These are phyloP conservation scores for Sporopachydermia cereana DNA, from an alignment of 1,139 yeast species.

Conservation along the genomic window DNA sequence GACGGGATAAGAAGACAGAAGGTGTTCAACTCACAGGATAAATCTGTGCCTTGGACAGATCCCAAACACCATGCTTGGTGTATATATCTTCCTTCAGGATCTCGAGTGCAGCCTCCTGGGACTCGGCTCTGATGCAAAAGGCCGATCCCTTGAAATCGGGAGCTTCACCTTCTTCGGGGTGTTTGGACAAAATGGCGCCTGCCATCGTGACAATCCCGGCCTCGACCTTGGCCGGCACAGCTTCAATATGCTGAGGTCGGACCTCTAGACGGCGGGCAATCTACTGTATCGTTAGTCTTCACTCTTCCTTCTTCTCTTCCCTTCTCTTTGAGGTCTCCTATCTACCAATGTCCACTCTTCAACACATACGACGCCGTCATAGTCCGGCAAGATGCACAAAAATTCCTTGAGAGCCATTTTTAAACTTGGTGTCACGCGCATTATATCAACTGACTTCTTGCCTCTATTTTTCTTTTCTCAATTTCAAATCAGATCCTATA, in stretches of 20 bases:
- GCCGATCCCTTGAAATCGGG: conserved; percentile 53
- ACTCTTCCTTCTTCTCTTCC: too few relatives aligned
- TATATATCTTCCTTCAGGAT: conserved; percentile 45
- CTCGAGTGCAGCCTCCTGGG: conserved; percentile 47
- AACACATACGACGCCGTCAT: conserved; percentile 4
- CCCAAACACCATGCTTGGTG: conserved; percentile 10
- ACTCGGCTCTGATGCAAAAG: conserved; percentile 44
- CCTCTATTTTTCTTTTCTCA: too few relatives aligned
- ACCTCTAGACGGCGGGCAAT: conserved; percentile 17
- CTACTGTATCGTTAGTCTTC: too few relatives aligned
- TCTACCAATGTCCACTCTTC: too few relatives aligned
- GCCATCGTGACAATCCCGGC: conserved; percentile 43
- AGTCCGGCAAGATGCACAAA: conserved; percentile 2
- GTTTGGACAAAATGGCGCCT: conserved; percentile 45
- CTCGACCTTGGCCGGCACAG: conserved; percentile 38
- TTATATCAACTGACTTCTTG: too few relatives aligned
- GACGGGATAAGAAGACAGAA: too few relatives aligned
- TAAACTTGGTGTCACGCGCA: background rate
- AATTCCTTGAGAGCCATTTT: conserved; percentile 6
- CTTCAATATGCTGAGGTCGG: conserved; percentile 49
- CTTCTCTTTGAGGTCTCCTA: too few relatives aligned
- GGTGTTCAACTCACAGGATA: conserved; percentile 7
- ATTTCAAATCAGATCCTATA: too few relatives aligned
- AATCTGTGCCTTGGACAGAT: conserved; percentile 6
- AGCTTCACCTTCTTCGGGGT: conserved; percentile 24